Evolutionary conservation across 441 rosid species (phyloP), one percentile per base, ranked within the genome.

Genomic region (Euphorbia celastroides): DNA sequence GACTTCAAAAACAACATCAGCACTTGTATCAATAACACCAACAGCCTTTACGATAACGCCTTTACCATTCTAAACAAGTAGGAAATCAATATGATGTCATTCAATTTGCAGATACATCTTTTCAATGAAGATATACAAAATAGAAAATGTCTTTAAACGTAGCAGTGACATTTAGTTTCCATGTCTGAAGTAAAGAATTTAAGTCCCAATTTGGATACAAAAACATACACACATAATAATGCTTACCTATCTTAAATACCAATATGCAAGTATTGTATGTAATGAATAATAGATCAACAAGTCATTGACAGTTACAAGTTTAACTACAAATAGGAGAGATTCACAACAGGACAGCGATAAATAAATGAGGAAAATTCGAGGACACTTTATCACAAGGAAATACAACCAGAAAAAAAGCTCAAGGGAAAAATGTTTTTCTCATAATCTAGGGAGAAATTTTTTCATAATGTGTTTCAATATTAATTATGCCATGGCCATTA

Each of bases 21-120:
- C 93, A 75, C 76, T 84, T 65, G 95, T 88, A 80, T 95, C 99
- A 70, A 90, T 79, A 57, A 88, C 95, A 62, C 83, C 91, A 75
- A 92, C 95, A 67, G 99, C 88, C 80, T 90, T 92, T 73, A 95
- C 96, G 68, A 95, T 93, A 74, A 71, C 82, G 73, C 95, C 95
- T 83, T 86, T 88, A 64, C 84, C 84, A 79, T 73, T 81, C 99
- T 95, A 75, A 69, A 79, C 65, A 69, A 65, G 56, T 50, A 78
- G 63, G 79, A 74, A 72, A 58, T 32, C 63, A 77, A 51, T 23
- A 19, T 23, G 32, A 69, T 57, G 59, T 67, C 50, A 14, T 66
- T 70, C 9, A 60, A 17, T 56, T 55, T 14, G 34, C 7, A 57
- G 28, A 56, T 63, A 32, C 54, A 26, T 67, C 41, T 46, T 70